Conservation (phyloP, 768 basidiomycete genomes). For the Zangia roseola region DNA sequence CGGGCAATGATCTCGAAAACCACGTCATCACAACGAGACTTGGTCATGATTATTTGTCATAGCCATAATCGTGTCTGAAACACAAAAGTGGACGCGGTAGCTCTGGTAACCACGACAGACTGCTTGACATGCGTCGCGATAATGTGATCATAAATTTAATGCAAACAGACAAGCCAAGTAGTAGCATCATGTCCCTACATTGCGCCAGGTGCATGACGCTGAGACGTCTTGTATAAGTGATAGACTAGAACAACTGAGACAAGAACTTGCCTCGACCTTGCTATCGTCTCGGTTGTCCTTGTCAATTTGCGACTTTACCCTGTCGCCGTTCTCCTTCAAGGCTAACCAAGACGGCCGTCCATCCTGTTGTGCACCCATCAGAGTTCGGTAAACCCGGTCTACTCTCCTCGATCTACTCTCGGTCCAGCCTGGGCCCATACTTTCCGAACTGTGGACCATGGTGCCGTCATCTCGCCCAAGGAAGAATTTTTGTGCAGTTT, state of each 20-base stretch:
- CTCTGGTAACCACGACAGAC: too few relatives aligned
- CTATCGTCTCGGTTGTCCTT: slow-evolving; percentile 5
- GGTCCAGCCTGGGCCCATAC: slow-evolving; percentile 32
- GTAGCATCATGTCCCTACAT: background rate
- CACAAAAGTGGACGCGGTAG: too few relatives aligned
- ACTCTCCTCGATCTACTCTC: slow-evolving; percentile 27
- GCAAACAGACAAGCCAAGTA: too few relatives aligned
- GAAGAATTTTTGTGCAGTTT: slow-evolving; percentile 23
- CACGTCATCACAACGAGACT: too few relatives aligned
- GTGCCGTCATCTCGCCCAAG: slow-evolving; percentile 26
- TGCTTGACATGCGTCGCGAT: slow-evolving; percentile 2
- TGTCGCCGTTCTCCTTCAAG: slow-evolving; percentile 28
- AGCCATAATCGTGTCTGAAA: too few relatives aligned
- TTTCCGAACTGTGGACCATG: slow-evolving; percentile 10
- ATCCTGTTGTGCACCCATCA: slow-evolving; percentile 31
- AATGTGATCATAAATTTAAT: slow-evolving; percentile 1
- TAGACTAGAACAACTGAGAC: background rate
- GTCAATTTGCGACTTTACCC: slow-evolving; percentile 18
- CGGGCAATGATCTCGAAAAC: too few relatives aligned
- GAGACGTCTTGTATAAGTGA: slow-evolving; percentile 7
- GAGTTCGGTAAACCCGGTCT: slow-evolving; percentile 22
- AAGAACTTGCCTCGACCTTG: slow-evolving; percentile 4
- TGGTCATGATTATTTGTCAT: too few relatives aligned
- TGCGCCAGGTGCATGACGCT: too few relatives aligned
- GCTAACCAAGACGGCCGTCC: slow-evolving; percentile 34